Conservation (phyloP, 257 asterid genomes). For the Petrea volubilis region DNA sequence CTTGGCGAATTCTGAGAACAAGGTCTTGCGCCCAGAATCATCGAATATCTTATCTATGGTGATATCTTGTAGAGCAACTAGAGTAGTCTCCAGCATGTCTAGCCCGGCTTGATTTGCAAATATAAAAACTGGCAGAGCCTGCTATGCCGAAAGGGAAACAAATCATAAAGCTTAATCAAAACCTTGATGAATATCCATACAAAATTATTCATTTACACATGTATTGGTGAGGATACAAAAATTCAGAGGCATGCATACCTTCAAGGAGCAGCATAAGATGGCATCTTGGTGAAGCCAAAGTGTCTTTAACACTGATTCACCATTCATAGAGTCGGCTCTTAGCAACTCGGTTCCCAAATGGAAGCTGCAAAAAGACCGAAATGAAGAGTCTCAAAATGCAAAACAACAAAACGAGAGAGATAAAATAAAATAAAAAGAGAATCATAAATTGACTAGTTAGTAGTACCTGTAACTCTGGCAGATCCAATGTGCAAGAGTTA, state of each 20-base stretch:
- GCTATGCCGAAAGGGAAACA: conserved; percentile 19
- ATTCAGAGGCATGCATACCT: conserved; percentile 43
- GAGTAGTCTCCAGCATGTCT: conserved; percentile 88
- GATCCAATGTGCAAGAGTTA: conserved; percentile 78
- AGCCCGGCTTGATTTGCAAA: conserved; percentile 90
- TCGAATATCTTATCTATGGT: conserved; percentile 75
- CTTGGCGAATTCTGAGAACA: conserved; percentile 65
- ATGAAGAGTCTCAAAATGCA: conserved; percentile 4
- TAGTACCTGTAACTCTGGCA: conserved; percentile 81
- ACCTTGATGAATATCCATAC: background rate
- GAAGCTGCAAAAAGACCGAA: conserved; percentile 43
- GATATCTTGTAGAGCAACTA: conserved; percentile 83
- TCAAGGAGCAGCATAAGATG: conserved; percentile 83
- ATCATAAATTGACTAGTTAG: background rate
- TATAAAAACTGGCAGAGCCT: conserved; percentile 76
- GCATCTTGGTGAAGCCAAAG: conserved; percentile 94
- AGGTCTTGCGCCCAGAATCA: conserved; percentile 65
- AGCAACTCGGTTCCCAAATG: conserved; percentile 74
- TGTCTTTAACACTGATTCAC: conserved; percentile 60
- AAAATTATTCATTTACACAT: background rate
- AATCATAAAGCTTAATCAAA: background rate
- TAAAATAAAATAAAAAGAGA: background rate
- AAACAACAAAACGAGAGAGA: background rate
- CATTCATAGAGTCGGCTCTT: conserved; percentile 38
- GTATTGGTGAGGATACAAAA: background rate